Evolutionary conservation across 345 rosid species (phyloP).

Genomic region (Eucalyptus cloeziana): DNA sequence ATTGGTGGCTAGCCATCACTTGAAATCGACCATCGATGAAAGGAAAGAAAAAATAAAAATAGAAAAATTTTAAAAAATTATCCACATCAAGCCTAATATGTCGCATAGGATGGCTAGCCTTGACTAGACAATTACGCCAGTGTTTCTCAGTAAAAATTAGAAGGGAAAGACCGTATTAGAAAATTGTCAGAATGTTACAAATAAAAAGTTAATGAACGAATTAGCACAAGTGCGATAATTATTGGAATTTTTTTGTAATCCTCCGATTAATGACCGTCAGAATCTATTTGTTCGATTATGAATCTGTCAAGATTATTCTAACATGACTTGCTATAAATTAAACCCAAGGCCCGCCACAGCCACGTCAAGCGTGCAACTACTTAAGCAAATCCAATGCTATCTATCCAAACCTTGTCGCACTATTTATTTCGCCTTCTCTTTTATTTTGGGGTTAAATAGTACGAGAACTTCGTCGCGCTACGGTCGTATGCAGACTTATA

Average conservation of each 20-base stretch:
- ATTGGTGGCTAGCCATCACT: no score
- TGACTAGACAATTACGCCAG: rapidly evolving
- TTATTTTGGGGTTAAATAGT: not conserved
- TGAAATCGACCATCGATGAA: no score
- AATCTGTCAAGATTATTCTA: not conserved
- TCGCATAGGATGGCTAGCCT: no score
- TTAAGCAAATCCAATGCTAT: not conserved
- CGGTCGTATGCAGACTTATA: not conserved
- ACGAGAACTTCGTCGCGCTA: not conserved
- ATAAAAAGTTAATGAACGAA: no score
- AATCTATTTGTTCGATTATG: not conserved
- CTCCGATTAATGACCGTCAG: not conserved
- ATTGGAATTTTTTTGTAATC: no score
- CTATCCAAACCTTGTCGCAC: not conserved
- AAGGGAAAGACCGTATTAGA: no score
- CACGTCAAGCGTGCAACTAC: not conserved
- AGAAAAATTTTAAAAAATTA: rapidly evolving
- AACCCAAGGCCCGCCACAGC: not conserved
- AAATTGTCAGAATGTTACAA: no score
- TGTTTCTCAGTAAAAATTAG: no score
- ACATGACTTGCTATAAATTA: not conserved
- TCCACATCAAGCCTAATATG: no score
- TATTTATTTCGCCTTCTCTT: not conserved
- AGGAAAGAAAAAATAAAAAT: no score
- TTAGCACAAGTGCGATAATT: rapidly evolving